A percentile compares a stretch with the other conserved stretches of the same genome.
phyloP scores from a whole-genome alignment of 768 basidiomycete species.

The Hypholoma sublateritium region DNA sequence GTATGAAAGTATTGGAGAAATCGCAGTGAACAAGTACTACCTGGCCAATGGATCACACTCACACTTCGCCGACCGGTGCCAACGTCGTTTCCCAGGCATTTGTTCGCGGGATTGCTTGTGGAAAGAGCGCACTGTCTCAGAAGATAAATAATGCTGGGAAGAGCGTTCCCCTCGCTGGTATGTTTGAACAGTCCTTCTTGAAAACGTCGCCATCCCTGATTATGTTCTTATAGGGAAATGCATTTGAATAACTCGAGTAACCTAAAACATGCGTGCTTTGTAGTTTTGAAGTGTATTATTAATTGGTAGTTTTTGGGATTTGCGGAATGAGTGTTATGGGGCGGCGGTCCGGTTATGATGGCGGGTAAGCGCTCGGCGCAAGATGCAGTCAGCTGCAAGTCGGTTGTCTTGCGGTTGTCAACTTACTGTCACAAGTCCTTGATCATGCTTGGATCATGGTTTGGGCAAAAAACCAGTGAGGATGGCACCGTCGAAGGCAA shows the following conservation, averaged over 20 bases:
- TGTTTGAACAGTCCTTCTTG: too few relatives aligned
- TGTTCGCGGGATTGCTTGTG: conserved; percentile 42
- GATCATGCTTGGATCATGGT: conserved; percentile 25
- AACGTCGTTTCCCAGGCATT: conserved; percentile 48
- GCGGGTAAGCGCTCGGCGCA: too few relatives aligned
- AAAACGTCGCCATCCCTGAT: too few relatives aligned
- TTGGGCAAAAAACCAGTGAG: conserved; percentile 17
- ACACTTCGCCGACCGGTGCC: conserved; percentile 44
- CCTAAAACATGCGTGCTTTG: too few relatives aligned
- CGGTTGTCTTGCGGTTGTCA: too few relatives aligned
- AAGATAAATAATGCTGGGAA: conserved; percentile 36
- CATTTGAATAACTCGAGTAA: too few relatives aligned
- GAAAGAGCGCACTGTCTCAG: conserved; percentile 29
- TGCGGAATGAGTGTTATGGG: too few relatives aligned
- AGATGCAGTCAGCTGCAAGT: too few relatives aligned
- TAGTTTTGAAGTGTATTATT: neutral
- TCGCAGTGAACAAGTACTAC: conserved; percentile 37
- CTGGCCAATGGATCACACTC: conserved; percentile 49
- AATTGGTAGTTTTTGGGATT: too few relatives aligned
- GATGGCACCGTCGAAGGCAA: conserved; percentile 12
- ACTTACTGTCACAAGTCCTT: neutral
- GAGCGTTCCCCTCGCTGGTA: conserved; percentile 33
- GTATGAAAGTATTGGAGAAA: conserved; percentile 39
- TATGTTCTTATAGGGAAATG: too few relatives aligned
- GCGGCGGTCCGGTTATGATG: neutral